phyloP scores from a whole-genome alignment of 495 filamentous ascomycete genomes.

The Penicillium lagena region DNA sequence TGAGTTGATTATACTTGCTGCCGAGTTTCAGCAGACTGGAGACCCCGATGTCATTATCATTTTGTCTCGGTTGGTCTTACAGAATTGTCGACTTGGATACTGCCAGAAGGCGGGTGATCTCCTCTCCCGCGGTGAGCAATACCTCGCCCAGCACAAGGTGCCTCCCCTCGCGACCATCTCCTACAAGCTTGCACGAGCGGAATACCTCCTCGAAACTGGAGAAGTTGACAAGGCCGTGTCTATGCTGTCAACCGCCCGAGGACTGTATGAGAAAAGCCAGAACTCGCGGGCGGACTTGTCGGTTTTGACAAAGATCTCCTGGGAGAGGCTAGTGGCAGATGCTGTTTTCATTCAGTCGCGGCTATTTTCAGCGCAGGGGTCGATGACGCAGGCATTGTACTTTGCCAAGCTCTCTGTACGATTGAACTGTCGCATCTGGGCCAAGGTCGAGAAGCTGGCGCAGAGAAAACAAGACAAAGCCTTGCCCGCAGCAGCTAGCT shows the following conservation, averaged over 20 bases:
- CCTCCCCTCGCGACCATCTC: constrained; percentile 40
- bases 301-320: constrained; percentile 30
- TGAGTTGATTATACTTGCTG: constrained; percentile 44
- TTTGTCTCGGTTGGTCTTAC: constrained; percentile 55
- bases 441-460: constrained; percentile 50
- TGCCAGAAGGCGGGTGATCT: constrained; percentile 63
- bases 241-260: constrained; percentile 22
- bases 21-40: constrained; percentile 42
- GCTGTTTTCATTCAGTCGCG: constrained; percentile 55
- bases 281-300: constrained; percentile 17
- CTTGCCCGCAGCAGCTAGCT: constrained; percentile 11
- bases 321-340: constrained; percentile 43
- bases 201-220: constrained; percentile 66
- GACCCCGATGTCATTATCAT: constrained; percentile 52
- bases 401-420: constrained; percentile 62
- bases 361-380: constrained; percentile 57
- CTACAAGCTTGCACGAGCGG: constrained; percentile 65
- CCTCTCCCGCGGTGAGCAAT: constrained; percentile 51
- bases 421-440: constrained; percentile 65
- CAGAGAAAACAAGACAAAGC: constrained; percentile 29
- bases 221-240: constrained; percentile 48
- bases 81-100: constrained; percentile 73
- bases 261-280: constrained; percentile 31
- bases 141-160: constrained; percentile 30
- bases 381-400: constrained; percentile 55